These are phyloP conservation scores for Westerdykella sp. DNA, from an alignment of 2,329 filamentous ascomycete genomes.

Conservation along the genomic window DNA sequence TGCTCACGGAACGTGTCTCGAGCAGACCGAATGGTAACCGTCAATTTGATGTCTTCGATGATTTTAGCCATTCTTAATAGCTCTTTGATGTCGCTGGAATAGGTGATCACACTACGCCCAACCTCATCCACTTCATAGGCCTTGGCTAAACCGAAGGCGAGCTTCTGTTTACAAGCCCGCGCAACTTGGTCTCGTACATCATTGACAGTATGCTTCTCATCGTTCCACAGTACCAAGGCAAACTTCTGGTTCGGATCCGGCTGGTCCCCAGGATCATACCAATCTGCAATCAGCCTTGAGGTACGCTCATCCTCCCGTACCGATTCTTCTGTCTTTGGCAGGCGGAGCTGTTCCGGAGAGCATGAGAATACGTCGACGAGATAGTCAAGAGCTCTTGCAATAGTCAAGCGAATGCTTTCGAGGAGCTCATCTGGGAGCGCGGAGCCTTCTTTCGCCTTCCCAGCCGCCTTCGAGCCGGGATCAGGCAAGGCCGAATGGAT, in stretches of 20 bases:
- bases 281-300: conserved; percentile 69
- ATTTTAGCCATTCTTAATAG: conserved; percentile 74
- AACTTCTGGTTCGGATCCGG: conserved; percentile 65
- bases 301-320: conserved; percentile 75
- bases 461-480: conserved; percentile 40
- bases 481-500: conserved; percentile 66
- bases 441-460: conserved; percentile 51
- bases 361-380: conserved; percentile 97
- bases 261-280: conserved; percentile 59
- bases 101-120: conserved; percentile 78
- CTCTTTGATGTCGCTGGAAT: conserved; percentile 62
- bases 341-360: conserved; percentile 86
- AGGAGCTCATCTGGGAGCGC: conserved; percentile 67
- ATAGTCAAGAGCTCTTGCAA: conserved; percentile 82
- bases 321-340: conserved; percentile 74
- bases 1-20: conserved; percentile 95
- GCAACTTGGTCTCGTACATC: conserved; percentile 89
- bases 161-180: conserved; percentile 71
- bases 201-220: conserved; percentile 93
- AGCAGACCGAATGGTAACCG: conserved; percentile 86
- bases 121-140: conserved; percentile 86
- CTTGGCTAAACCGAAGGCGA: conserved; percentile 62
- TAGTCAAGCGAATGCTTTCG: conserved; percentile 74
- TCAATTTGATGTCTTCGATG: conserved; percentile 93
- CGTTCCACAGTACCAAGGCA: conserved; percentile 88